Evolutionary conservation across 208 protist species (phyloP).

Genomic region (Wallacemonas sp.): DNA sequence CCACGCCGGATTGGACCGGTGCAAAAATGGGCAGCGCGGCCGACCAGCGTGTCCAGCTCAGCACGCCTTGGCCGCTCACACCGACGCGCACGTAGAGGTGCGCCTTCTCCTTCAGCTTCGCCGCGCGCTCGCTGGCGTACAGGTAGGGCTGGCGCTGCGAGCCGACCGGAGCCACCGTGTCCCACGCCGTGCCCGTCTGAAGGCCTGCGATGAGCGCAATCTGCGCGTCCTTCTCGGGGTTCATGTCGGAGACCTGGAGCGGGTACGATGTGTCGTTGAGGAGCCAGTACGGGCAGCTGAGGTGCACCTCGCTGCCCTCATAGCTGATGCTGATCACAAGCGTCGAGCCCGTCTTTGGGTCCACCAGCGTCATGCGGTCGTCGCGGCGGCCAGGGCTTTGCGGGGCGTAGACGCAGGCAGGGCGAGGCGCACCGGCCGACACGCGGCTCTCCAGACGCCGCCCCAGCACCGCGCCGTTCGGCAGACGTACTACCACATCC

Average conservation of each 20-base stretch:
- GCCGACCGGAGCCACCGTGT: neutral
- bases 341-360: slow-evolving; percentile 32
- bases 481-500: slow-evolving; percentile 47
- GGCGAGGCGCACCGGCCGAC: slow-evolving; percentile 6
- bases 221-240: slow-evolving; percentile 20
- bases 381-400: slow-evolving; percentile 19
- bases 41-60: slow-evolving; percentile 59
- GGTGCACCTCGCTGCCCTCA: slow-evolving; percentile 29
- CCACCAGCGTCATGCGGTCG: slow-evolving; percentile 30
- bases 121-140: slow-evolving; percentile 44
- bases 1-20: slow-evolving; percentile 26
- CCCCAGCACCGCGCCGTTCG: slow-evolving; percentile 49
- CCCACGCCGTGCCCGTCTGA: neutral
- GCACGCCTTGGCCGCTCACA: neutral
- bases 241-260: slow-evolving; percentile 51
- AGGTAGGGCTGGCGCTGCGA: slow-evolving; percentile 27
- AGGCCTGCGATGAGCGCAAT: neutral
- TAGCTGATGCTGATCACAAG: slow-evolving; percentile 58
- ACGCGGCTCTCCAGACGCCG: neutral
- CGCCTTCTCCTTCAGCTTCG: slow-evolving; percentile 34
- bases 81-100: slow-evolving; percentile 37
- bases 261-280: slow-evolving; percentile 53
- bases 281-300: slow-evolving; percentile 70
- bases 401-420: slow-evolving; percentile 39
- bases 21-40: slow-evolving; percentile 18